phyloP scores from a whole-genome alignment of 768 basidiomycete species.

The Tulasnella sp. region DNA sequence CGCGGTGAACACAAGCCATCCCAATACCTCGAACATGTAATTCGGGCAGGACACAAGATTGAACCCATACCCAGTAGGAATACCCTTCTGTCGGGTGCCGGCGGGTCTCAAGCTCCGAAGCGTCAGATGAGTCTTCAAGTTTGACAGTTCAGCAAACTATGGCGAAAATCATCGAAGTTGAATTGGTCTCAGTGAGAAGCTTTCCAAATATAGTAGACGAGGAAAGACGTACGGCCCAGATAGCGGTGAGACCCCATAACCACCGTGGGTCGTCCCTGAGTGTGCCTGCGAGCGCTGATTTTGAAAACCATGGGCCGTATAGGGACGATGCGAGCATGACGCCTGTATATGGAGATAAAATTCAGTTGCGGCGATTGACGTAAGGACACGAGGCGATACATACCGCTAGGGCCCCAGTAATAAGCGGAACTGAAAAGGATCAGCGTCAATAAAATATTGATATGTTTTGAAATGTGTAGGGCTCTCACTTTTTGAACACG shows the following conservation, averaged over 20 bases:
- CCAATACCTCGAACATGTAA: constrained; percentile 82
- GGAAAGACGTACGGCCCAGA: constrained; percentile 58
- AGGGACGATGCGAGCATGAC: constrained; percentile 64
- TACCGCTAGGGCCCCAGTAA: constrained; percentile 71
- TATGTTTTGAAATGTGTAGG: constrained; percentile 1
- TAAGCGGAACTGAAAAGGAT: constrained; percentile 54
- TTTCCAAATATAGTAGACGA: not conserved
- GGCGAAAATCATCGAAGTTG: not conserved
- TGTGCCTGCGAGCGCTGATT: constrained; percentile 46
- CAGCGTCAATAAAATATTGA: not conserved
- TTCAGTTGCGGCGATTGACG: not conserved
- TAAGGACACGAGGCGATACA: not conserved
- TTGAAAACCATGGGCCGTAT: constrained; percentile 69
- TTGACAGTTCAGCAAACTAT: constrained; percentile 76
- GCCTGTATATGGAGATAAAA: constrained; percentile 31
- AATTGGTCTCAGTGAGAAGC: constrained; percentile 1
- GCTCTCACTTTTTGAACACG: constrained; percentile 75
- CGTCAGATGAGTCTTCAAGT: constrained; percentile 68
- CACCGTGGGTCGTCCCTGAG: constrained; percentile 51
- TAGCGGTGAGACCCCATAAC: constrained; percentile 46
- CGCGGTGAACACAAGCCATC: constrained; percentile 53
- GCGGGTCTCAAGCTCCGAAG: constrained; percentile 73
- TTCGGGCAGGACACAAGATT: constrained; percentile 78
- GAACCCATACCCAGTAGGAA: constrained; percentile 91
- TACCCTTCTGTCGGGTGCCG: constrained; percentile 63